phyloP scores from a whole-genome alignment of 148 eudicot genomes.

The Drosera capensis region DNA sequence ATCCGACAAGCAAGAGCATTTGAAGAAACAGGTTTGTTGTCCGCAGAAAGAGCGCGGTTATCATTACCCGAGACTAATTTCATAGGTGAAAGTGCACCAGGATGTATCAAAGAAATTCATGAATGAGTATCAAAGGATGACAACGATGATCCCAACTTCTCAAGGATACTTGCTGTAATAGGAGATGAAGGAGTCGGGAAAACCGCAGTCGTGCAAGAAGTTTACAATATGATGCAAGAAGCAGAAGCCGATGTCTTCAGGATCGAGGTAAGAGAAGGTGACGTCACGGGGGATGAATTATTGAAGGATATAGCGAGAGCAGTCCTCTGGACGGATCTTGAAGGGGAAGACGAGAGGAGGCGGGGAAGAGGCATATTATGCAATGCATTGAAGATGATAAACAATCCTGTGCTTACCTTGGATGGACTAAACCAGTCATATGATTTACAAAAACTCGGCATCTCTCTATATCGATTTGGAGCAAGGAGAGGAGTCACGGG shows the following conservation, averaged over 20 bases:
- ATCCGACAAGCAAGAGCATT: background rate
- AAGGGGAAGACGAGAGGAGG: background rate
- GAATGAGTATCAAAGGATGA: background rate
- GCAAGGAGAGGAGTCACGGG: background rate
- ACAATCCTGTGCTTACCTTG: constrained; percentile 8
- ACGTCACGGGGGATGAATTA: background rate
- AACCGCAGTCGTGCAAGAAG: constrained; percentile 8
- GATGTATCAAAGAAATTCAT: background rate
- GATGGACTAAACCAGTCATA: constrained; percentile 10
- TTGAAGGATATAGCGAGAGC: background rate
- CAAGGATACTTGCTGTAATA: constrained; percentile 9
- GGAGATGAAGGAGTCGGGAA: constrained; percentile 17
- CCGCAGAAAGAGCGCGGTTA: background rate
- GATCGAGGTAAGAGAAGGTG: constrained; percentile 4
- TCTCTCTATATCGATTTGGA: constrained; percentile 4
- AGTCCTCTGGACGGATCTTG: background rate
- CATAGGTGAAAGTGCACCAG: background rate
- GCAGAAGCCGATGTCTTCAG: constrained; percentile 1
- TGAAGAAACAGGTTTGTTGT: background rate
- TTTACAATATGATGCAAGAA: constrained; percentile 9
- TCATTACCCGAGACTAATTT: background rate
- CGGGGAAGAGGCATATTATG: background rate
- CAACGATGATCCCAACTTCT: no score
- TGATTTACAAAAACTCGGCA: constrained; percentile 7
- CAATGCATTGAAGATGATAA: background rate